Evolutionary conservation across 768 basidiomycete genomes (phyloP).

Genomic region (Boletus eberwhitei): DNA sequence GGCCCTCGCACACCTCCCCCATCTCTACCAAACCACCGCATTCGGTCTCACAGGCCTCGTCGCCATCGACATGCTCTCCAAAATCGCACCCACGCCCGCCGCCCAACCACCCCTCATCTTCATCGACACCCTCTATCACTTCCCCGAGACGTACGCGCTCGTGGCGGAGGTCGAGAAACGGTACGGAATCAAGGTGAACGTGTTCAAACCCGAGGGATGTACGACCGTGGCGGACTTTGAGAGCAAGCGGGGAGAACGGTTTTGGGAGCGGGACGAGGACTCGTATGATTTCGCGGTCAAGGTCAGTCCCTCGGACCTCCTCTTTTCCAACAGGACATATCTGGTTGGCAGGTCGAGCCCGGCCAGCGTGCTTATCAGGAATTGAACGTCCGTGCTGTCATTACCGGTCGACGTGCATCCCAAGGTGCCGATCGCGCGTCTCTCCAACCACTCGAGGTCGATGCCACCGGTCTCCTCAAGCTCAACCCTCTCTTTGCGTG

Average conservation of each 20-base stretch:
- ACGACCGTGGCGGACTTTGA: constrained; percentile 72
- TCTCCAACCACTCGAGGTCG: constrained; percentile 85
- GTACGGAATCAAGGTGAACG: constrained; percentile 71
- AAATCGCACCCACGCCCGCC: constrained; percentile 51
- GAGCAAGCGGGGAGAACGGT: constrained; percentile 65
- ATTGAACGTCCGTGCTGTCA: constrained; percentile 77
- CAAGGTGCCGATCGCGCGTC: constrained; percentile 89
- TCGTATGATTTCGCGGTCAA: constrained; percentile 92
- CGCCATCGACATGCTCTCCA: constrained; percentile 91
- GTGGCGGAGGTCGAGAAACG: constrained; percentile 74
- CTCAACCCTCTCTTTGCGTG: constrained; percentile 91
- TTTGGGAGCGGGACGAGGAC: constrained; percentile 88
- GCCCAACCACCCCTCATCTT: constrained; percentile 83
- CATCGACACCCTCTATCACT: constrained; percentile 96
- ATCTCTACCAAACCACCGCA: constrained; percentile 90
- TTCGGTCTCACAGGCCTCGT: constrained; percentile 95
- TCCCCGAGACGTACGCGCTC: constrained; percentile 87
- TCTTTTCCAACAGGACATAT: too few relatives aligned
- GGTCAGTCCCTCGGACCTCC: constrained; percentile 41
- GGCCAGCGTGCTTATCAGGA: constrained; percentile 82
- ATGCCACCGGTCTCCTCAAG: constrained; percentile 86
- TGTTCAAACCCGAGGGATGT: constrained; percentile 77
- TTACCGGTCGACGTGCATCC: constrained; percentile 91
- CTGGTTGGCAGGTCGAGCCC: constrained; percentile 75
- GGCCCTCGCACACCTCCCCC: constrained; percentile 77